Percentiles rank a stretch among this genome's conserved stretches.
phyloP scores from a whole-genome alignment of 2,329 filamentous ascomycete genomes.

The Clonostachys chloroleuca region DNA sequence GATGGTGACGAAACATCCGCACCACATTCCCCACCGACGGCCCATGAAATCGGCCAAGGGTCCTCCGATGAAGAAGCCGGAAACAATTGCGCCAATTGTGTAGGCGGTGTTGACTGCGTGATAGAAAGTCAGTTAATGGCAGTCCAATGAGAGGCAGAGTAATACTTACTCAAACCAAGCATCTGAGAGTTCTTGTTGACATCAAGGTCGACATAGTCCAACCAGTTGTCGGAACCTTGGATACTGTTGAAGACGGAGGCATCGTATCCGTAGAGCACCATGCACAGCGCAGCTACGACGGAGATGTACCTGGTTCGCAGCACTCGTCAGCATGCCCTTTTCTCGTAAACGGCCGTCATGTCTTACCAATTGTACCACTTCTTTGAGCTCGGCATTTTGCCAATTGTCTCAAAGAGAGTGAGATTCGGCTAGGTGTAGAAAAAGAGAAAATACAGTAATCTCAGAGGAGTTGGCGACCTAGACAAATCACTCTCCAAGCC shows the following conservation, averaged over 20 bases:
- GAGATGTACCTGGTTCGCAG: constrained; percentile 51
- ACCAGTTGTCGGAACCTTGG: constrained; percentile 64
- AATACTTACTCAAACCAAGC: constrained; percentile 28
- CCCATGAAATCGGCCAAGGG: constrained; percentile 59
- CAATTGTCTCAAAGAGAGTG: too few relatives aligned
- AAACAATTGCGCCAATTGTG: constrained; percentile 65
- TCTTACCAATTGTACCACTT: too few relatives aligned
- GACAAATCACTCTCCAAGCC: too few relatives aligned
- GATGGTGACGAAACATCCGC: constrained; percentile 61
- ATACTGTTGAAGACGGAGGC: constrained; percentile 71
- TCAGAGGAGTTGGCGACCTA: too few relatives aligned
- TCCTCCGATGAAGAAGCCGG: constrained; percentile 66
- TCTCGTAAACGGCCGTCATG: too few relatives aligned
- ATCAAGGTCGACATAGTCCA: constrained; percentile 54
- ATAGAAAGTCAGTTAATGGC: constrained; percentile 2
- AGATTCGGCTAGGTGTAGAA: too few relatives aligned
- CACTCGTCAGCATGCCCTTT: neutral
- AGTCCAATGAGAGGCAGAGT: neutral
- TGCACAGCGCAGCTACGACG: constrained; percentile 66
- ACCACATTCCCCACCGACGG: constrained; percentile 60
- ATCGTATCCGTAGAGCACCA: constrained; percentile 74
- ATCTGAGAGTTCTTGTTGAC: constrained; percentile 33
- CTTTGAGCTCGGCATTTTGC: too few relatives aligned
- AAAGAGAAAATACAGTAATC: too few relatives aligned
- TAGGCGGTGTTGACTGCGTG: constrained; percentile 59